Base-by-base conservation (phyloP, 1,284 basidiomycete species). In the Volvariella volvacea region DNA sequence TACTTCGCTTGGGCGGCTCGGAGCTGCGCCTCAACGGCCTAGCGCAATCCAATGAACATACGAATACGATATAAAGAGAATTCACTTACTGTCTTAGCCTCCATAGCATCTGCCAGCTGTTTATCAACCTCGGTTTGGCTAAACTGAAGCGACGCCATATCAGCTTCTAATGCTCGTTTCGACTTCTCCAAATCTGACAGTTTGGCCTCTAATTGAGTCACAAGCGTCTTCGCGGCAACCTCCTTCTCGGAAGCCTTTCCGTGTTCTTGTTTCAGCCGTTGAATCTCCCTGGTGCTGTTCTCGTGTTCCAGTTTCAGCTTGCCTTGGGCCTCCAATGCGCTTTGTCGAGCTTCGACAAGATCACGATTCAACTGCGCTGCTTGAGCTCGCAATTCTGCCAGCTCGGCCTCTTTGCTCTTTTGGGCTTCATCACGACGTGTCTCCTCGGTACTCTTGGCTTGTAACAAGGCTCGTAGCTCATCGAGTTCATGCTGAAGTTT, bases 391-490 rank as follows among this genome's bases (percentile, higher is more conserved):
- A 97, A 68, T 21, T 80, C 73, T 1, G 67, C 62, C 15, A 96
- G 76, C 61, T 98, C 94, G 37, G 82, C 76, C 53, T 95, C 92
- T 57, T 86, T 89, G 65, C 88, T 88, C 61, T 85, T 86, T 62
- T 92, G 90, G 1, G 82, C 88, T 60, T 96, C 90, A 41, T 76
- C 78, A 19, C 88, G 80, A 46, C 86, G 84, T 25, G 79, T 84
- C 56, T 93, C 92, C 59, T 96, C 93, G 16, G 82, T 86, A 1
- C 83, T 79, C 64, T 93, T 95, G 3, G 88, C 86, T 43, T 85
- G 83, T 70, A 96, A 80, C 15, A 90, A 64, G 16, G 75, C 68
- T 4, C 93, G 81, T 3, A 95, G 71, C 52, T 91, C 89, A 56
- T 97, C 94, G 10, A 96, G 71, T 61, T 96, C 92, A 39, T 71